Base-by-base conservation (phyloP, 2,329 filamentous ascomycete species). In the Fusarium piperis region DNA sequence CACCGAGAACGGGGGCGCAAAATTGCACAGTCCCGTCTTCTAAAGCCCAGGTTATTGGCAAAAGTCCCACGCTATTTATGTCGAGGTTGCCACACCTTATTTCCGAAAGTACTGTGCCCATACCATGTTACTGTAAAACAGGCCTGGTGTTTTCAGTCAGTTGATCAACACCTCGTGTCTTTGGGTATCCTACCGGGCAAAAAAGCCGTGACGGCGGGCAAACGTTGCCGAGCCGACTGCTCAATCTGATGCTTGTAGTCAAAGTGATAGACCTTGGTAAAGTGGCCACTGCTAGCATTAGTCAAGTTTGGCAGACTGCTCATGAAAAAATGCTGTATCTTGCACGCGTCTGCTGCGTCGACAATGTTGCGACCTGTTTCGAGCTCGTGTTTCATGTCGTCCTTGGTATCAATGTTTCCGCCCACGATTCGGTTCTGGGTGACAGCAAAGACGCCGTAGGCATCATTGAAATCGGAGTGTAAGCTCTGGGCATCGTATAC, bases 61-160 rank as follows among this genome's bases (percentile, higher is more conserved):
- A 16, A 32, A 20, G 16, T 20, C 2, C n/a, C 28, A 1, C 4
- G 8, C 11, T 30, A 30, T 9, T 16, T 4, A 35, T 7, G 18
- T 35, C 30, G 0, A 13, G 18, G 6, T 0, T 4, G 4, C n/a
- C 52, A 28, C 11, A 63, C 64, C 20, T 18, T 56, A 61, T 53
- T 39, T 65, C 6, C 32, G 36, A 28, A 23, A 60, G 39, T 72
- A 70, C 28, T 72, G 69, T 6, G 67, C 26, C 69, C 67, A 70
- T 7, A 33, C 39, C 59, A 67, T 53, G n/a, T 72, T 72, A 5
- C 53, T 68, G 30, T 72, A 72, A 16, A 72, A 72, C 4, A 72
- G 46, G 7, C 67, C 69, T 38, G 11, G 1, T n/a, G 11, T n/a
- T 8, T 6, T 6, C 15, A 16, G 20, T 55, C 4, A 36, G 44